phyloP scores from a whole-genome alignment of 805 yeast genomes.

The Lipomyces orientalis region DNA sequence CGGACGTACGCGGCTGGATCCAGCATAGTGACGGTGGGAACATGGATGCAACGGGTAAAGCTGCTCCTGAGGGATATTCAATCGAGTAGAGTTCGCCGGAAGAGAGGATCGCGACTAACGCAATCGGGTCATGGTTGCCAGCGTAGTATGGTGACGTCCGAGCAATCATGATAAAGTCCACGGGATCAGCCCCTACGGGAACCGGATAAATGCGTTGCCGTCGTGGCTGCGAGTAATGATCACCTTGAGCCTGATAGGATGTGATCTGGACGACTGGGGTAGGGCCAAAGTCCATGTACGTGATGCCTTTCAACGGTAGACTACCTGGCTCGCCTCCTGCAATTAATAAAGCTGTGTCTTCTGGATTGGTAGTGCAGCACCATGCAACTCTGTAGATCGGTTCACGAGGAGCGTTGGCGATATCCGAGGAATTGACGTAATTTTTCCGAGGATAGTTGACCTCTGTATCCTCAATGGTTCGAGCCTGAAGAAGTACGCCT shows the following conservation, averaged over 20 bases:
- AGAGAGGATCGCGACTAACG: slow-evolving; percentile 62
- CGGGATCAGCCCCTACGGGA: slow-evolving; percentile 51
- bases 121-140: slow-evolving; percentile 79
- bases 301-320: slow-evolving; percentile 51
- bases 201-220: slow-evolving; percentile 63
- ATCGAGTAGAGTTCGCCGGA: slow-evolving; percentile 70
- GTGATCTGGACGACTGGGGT: slow-evolving; percentile 82
- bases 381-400: slow-evolving; percentile 65
- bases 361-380: slow-evolving; percentile 83
- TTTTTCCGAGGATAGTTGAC: slow-evolving; percentile 58
- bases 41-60: slow-evolving; percentile 59
- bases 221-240: slow-evolving; percentile 67
- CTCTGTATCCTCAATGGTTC: slow-evolving; percentile 69
- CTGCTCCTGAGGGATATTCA: slow-evolving; percentile 60
- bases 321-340: slow-evolving; percentile 67
- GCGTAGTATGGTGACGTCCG: slow-evolving; percentile 73
- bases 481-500: slow-evolving; percentile 75
- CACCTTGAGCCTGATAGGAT: slow-evolving; percentile 81
- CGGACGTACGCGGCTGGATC: slow-evolving; percentile 74
- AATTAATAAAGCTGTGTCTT: slow-evolving; percentile 72
- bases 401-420: slow-evolving; percentile 25
- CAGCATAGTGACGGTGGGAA: slow-evolving; percentile 83
- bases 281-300: slow-evolving; percentile 74
- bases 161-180: slow-evolving; percentile 61
- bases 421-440: slow-evolving; percentile 10